Conservation (phyloP, 31 red algal genomes). For the Odonthalia washingtoniensis region DNA sequence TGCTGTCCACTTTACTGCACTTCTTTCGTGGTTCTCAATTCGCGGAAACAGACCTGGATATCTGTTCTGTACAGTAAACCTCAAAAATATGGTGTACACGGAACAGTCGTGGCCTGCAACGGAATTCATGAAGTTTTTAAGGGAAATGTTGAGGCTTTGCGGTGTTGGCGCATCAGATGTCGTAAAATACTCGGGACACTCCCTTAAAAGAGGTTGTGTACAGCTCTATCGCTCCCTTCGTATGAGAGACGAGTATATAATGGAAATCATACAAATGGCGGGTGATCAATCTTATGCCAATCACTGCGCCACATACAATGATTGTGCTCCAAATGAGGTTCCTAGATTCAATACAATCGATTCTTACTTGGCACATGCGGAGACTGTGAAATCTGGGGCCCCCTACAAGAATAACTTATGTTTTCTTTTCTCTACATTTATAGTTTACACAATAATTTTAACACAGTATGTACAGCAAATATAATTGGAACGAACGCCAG, state of each 20-base stretch:
- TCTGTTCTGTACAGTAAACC: constrained; percentile 44
- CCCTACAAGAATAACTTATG: too few species aligned
- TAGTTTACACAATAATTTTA: too few species aligned
- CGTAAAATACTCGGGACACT: constrained; percentile 20
- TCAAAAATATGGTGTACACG: not conserved
- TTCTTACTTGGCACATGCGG: constrained; percentile 12
- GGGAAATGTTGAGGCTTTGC: not conserved
- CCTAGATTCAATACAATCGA: constrained; percentile 15
- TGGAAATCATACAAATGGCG: constrained; percentile 38
- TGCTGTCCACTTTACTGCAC: constrained; percentile 37
- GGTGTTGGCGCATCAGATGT: constrained; percentile 11
- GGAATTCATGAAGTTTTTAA: not conserved
- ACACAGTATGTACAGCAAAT: too few species aligned
- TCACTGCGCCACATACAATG: constrained; percentile 44
- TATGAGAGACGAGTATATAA: constrained; percentile 30
- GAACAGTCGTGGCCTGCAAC: not conserved
- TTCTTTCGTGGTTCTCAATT: constrained; percentile 52
- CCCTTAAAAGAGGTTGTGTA: constrained; percentile 41
- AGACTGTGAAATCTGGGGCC: constrained; percentile 7
- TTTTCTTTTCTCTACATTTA: too few species aligned
- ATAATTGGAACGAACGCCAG: not conserved
- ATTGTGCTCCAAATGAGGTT: constrained; percentile 28
- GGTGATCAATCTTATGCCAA: constrained; percentile 9
- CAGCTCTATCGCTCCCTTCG: constrained; percentile 37
- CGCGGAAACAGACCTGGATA: constrained; percentile 25